These are phyloP conservation scores for Chrysanthemum lavandulifolium DNA, from an alignment of 129 eudicot genomes.

Conservation along the genomic window DNA sequence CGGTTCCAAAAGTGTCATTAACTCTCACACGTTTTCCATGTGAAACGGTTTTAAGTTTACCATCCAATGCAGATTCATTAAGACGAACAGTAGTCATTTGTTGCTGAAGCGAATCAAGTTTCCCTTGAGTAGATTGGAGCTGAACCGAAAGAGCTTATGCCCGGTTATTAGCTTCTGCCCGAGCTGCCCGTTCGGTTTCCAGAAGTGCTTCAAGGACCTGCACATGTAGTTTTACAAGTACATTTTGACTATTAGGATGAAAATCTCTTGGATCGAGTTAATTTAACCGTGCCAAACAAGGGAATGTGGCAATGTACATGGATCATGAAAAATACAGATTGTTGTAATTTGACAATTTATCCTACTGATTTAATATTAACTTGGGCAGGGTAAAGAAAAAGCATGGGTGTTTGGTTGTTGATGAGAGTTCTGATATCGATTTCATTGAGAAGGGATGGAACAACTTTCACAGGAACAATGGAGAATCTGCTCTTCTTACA, in stretches of 20 bases:
- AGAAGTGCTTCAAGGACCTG: conserved; percentile 69
- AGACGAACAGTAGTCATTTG: conserved; percentile 67
- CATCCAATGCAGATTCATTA: conserved; percentile 69
- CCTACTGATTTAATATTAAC: background rate
- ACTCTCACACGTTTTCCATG: conserved; percentile 72
- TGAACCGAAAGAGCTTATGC: conserved; percentile 88
- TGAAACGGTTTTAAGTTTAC: conserved; percentile 71
- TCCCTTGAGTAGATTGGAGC: conserved; percentile 84
- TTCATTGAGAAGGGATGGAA: conserved; percentile 55
- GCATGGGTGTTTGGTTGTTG: conserved; percentile 15
- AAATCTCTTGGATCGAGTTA: background rate
- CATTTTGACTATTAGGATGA: background rate
- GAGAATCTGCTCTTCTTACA: conserved; percentile 66
- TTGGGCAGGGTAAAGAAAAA: background rate
- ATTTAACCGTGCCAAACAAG: background rate
- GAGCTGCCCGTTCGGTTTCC: conserved; percentile 79
- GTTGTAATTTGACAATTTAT: background rate
- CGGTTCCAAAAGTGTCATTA: conserved; percentile 62
- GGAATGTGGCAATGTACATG: background rate
- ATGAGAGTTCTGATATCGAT: conserved; percentile 43
- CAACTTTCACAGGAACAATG: conserved; percentile 52
- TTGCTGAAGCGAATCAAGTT: conserved; percentile 76
- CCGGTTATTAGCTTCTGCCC: conserved; percentile 78
- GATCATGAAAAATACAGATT: background rate
- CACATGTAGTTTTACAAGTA: conserved; percentile 25